Base-by-base conservation (phyloP, 805 yeast genomes). In the Danielia reshetovae region DNA sequence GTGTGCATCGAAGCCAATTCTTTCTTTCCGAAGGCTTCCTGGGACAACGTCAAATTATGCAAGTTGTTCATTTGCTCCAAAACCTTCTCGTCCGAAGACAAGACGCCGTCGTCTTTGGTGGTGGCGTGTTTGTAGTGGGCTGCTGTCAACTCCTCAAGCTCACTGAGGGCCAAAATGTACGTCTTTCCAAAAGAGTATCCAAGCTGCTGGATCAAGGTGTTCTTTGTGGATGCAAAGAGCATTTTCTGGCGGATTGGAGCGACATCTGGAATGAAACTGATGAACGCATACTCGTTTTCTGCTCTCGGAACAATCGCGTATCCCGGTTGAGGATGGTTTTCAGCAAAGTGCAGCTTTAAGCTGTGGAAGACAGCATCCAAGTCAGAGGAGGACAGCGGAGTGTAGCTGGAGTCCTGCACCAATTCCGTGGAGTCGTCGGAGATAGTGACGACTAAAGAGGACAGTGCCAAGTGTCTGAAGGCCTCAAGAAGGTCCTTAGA, bases 171-270 rank as follows among this genome's bases (percentile, higher is more conserved):
- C 31, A 70, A 62, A 2, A 52, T 39, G 33, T 58, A 48, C 24
- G 42, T 49, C 35, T 72, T 70, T 25, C 64, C 52, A 56, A 80
- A 74, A 35, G 63, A 60, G 37, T 70, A 72, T 7, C 96, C 96
- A 25, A 90, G 67, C 42, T 82, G 81, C 46, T 84, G 77, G 36
- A 85, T 62, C 24, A 93, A 59, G 1, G 93, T 77, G 55, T 77
- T 82, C 42, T 86, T 86, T 8, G 94, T 80, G 2, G 96, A 85
- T 4, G 97, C 97, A 57, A 89, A 93, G 31, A 93, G 68, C 97
- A 93, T 93, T 57, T 90, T 93, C 37, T 74, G 71, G 38, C 88
- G 74, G 24, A 90, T 89, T 2, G 81, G 78, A 7, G 96, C 85
- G 32, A 59, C 59, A 55, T 90, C 97, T 0, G 98, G 97, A 34